Percentiles rank a stretch among this genome's conserved stretches.
Conservation (phyloP, 2,329 filamentous ascomycete genomes). For the Hypoxylon sp. region DNA sequence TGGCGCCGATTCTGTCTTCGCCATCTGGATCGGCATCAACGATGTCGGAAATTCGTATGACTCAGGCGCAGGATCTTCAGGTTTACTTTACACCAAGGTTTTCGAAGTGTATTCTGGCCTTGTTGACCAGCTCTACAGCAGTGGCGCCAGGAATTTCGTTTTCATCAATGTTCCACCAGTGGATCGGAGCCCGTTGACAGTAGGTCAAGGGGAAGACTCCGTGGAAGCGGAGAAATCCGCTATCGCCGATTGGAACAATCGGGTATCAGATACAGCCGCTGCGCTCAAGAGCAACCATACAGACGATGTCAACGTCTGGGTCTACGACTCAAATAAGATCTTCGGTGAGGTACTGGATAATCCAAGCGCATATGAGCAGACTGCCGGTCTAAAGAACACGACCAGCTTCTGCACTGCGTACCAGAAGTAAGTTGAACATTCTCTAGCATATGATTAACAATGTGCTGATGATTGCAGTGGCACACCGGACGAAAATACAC, state of each 20-base stretch:
- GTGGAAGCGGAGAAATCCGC: constrained; percentile 57
- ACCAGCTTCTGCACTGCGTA: constrained; percentile 69
- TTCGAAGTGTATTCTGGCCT: constrained; percentile 60
- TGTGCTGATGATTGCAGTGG: constrained; percentile 56
- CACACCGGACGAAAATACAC: constrained; percentile 58
- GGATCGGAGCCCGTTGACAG: constrained; percentile 64
- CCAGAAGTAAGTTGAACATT: constrained; percentile 60
- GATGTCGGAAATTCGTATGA: constrained; percentile 66
- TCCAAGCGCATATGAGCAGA: constrained; percentile 63
- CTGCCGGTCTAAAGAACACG: constrained; percentile 66
- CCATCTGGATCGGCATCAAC: constrained; percentile 68
- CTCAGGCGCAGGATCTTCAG: constrained; percentile 48
- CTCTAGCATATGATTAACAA: neutral
- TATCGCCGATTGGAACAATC: constrained; percentile 65
- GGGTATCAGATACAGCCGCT: constrained; percentile 58
- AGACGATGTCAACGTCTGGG: constrained; percentile 62
- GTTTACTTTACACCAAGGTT: constrained; percentile 55
- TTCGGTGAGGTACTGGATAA: constrained; percentile 67
- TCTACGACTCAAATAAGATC: constrained; percentile 66
- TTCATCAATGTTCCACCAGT: constrained; percentile 71
- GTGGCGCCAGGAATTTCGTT: constrained; percentile 69
- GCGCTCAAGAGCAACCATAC: constrained; percentile 55
- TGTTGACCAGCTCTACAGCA: constrained; percentile 62
- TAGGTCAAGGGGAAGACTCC: constrained; percentile 55
- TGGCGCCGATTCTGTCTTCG: constrained; percentile 58